Evolutionary conservation across 306 rosid genomes (phyloP).

Genomic region (Oxytropis ochrocephala): DNA sequence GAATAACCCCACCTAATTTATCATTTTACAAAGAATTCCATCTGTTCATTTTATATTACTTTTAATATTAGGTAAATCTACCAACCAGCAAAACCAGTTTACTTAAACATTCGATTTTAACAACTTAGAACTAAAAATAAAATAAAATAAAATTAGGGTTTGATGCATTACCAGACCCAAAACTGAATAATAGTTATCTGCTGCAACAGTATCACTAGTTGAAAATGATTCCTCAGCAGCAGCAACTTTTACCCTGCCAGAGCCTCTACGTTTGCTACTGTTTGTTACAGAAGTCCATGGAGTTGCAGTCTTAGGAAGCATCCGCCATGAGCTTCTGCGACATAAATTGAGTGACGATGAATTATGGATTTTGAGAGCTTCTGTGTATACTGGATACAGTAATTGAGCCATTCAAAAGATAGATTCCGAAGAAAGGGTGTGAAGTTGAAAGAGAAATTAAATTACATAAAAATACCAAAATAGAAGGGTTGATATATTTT

Average conservation of each 20-base stretch:
- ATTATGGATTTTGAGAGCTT: constrained; percentile 51
- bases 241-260: constrained; percentile 54
- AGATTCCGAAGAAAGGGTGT: not conserved
- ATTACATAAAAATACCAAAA: not conserved
- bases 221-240: constrained; percentile 46
- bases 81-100: no score
- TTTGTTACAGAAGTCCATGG: constrained; percentile 29
- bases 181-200: constrained; percentile 86
- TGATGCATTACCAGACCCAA: constrained; percentile 70
- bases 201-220: constrained; percentile 46
- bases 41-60: not conserved
- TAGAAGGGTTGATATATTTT: constrained; percentile 6
- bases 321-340: constrained; percentile 40
- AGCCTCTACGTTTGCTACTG: constrained; percentile 35
- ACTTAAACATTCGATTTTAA: no score
- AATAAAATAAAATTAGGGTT: not conserved
- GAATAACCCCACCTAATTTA: not conserved
- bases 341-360: constrained; percentile 38
- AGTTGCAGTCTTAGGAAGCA: constrained; percentile 20
- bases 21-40: not conserved
- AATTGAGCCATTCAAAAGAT: constrained; percentile 53
- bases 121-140: not conserved
- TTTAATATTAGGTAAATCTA: no score
- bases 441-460: not conserved
- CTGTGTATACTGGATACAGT: constrained; percentile 58